Conservation (phyloP, 2,329 filamentous ascomycete species). For the Alternaria rosae region DNA sequence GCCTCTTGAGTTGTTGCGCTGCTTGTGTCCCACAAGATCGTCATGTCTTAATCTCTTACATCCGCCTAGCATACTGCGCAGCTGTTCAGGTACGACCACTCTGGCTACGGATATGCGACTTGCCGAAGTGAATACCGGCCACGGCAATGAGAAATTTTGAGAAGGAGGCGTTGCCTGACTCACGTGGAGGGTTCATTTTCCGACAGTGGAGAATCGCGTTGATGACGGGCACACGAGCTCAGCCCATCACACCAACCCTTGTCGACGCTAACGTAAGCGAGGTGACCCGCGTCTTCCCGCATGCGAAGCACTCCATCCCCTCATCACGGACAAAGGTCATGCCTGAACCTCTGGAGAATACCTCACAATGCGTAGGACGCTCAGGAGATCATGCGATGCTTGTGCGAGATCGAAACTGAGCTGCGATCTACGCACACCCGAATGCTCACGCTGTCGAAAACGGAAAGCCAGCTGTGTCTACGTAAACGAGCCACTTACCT, state of each 20-base stretch:
- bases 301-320: background rate
- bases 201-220: background rate
- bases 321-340: background rate
- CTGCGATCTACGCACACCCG: conserved; percentile 63
- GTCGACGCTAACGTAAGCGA: conserved; percentile 1
- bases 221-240: background rate
- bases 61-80: background rate
- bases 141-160: background rate
- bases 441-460: conserved; percentile 64
- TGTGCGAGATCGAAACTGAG: conserved; percentile 65
- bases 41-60: background rate
- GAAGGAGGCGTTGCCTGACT: background rate
- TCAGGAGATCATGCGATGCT: conserved; percentile 64
- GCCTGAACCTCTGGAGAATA: background rate
- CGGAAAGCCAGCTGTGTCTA: conserved; percentile 59
- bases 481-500: conserved; percentile 60
- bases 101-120: background rate
- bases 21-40: background rate
- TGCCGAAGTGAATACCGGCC: background rate
- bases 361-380: conserved; percentile 60
- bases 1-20: background rate
- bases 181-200: background rate
- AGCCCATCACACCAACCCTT: background rate
- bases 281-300: background rate
- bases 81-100: background rate